Conservation (phyloP, 257 asterid species). For the Schizonepeta tenuifolia region DNA sequence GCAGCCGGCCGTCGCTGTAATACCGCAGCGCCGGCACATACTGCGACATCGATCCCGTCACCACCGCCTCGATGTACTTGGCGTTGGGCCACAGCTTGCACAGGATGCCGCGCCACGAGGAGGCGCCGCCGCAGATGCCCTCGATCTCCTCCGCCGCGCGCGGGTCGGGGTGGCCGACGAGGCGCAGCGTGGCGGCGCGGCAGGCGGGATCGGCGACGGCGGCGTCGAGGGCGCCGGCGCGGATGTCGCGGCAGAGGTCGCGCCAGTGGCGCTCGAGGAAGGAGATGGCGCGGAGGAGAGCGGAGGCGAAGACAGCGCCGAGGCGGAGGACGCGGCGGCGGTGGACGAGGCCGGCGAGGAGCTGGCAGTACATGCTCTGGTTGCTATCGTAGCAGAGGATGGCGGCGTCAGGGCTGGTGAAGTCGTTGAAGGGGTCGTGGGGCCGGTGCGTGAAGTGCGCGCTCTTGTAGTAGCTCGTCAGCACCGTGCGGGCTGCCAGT, state of each 20-base stretch:
- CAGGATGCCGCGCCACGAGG: constrained; percentile 75
- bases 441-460: constrained; percentile 63
- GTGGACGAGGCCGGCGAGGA: constrained; percentile 72
- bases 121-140: constrained; percentile 45
- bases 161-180: constrained; percentile 49
- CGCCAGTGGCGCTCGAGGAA: constrained; percentile 74
- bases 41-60: constrained; percentile 85
- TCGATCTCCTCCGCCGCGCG: constrained; percentile 62
- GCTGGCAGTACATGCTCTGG: constrained; percentile 84
- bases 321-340: constrained; percentile 81
- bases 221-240: constrained; percentile 48
- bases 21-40: constrained; percentile 63
- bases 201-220: constrained; percentile 54
- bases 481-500: constrained; percentile 72
- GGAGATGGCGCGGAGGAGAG: constrained; percentile 74
- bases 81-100: constrained; percentile 77
- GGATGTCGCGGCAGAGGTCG: constrained; percentile 60
- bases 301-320: constrained; percentile 85
- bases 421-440: constrained; percentile 59
- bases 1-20: constrained; percentile 63
- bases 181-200: constrained; percentile 44
- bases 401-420: constrained; percentile 75
- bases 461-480: constrained; percentile 82
- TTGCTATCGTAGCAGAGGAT: constrained; percentile 69
- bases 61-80: constrained; percentile 79